Conservation (phyloP, 352 stramenopile genomes). For the Phytophthora citrophthora region DNA sequence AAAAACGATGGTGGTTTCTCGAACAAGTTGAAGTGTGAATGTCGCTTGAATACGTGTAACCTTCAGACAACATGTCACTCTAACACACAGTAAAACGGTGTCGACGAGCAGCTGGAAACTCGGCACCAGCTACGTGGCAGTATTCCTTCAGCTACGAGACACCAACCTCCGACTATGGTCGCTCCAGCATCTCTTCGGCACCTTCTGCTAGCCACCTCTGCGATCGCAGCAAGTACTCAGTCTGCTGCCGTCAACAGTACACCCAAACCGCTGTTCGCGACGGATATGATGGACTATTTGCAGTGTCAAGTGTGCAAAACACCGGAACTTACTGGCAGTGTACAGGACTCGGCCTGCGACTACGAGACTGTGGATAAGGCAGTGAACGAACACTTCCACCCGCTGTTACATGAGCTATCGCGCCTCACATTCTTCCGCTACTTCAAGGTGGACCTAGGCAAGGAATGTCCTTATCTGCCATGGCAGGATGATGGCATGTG, state of each 20-base stretch:
- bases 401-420: conserved; percentile 78
- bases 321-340: conserved; percentile 79
- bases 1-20: conserved; percentile 14
- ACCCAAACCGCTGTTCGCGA: conserved; percentile 40
- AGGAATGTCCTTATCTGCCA: conserved; percentile 79
- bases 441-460: conserved; percentile 93
- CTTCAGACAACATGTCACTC: conserved; percentile 17
- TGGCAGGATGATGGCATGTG: conserved; percentile 94
- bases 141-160: background rate
- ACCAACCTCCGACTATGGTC: conserved; percentile 6
- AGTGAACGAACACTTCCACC: conserved; percentile 83
- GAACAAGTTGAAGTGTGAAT: conserved; percentile 34
- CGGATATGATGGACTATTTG: conserved; percentile 79
- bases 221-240: conserved; percentile 4
- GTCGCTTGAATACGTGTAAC: conserved; percentile 15
- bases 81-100: background rate
- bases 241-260: conserved; percentile 6
- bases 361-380: conserved; percentile 88
- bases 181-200: conserved; percentile 5
- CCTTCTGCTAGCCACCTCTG: conserved; percentile 7
- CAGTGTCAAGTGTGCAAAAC: conserved; percentile 86
- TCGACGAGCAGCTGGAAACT: background rate
- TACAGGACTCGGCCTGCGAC: conserved; percentile 85
- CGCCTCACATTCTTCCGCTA: conserved; percentile 92
- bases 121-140: conserved; percentile 23